A percentile compares a stretch with the other conserved stretches of the same genome.
phyloP scores from a whole-genome alignment of 2,329 filamentous ascomycete genomes.

The Xylaria sp. region DNA sequence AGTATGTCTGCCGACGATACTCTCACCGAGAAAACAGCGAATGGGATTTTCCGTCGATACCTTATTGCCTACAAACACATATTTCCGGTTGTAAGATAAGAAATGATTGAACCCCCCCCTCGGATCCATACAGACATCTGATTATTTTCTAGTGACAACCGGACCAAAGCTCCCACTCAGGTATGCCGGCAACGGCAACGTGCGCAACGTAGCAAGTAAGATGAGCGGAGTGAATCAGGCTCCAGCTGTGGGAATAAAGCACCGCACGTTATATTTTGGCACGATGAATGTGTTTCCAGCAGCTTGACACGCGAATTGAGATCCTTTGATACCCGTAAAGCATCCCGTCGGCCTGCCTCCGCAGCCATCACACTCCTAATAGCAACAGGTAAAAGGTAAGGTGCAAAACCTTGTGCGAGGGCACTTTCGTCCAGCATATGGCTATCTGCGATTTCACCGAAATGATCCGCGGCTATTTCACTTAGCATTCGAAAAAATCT shows the following conservation, averaged over 20 bases:
- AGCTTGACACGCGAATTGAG: not conserved
- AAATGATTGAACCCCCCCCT: too few species aligned
- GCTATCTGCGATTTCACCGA: not conserved
- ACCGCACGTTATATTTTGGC: not conserved
- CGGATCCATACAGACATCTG: too few species aligned
- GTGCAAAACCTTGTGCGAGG: not conserved
- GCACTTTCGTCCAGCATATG: not conserved
- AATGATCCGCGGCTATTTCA: not conserved
- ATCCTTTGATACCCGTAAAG: not conserved
- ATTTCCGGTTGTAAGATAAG: too few species aligned
- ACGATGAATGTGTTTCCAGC: not conserved
- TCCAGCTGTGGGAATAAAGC: not conserved
- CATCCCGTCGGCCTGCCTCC: not conserved
- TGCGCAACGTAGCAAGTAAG: slow-evolving; percentile 1
- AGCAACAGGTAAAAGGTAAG: not conserved
- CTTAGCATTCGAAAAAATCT: slow-evolving; percentile 1
- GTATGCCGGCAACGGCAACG: not conserved
- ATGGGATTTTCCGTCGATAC: too few species aligned
- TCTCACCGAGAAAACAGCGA: too few species aligned
- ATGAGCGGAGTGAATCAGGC: not conserved
- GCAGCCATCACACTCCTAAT: not conserved
- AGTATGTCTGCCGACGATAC: too few species aligned
- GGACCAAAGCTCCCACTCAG: too few species aligned
- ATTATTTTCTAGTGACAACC: too few species aligned
- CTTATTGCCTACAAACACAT: too few species aligned